Evolutionary conservation across 2,329 filamentous ascomycete species (phyloP), one percentile per base, ranked within the genome.

Genomic region (Aspergillus carbonarius): DNA sequence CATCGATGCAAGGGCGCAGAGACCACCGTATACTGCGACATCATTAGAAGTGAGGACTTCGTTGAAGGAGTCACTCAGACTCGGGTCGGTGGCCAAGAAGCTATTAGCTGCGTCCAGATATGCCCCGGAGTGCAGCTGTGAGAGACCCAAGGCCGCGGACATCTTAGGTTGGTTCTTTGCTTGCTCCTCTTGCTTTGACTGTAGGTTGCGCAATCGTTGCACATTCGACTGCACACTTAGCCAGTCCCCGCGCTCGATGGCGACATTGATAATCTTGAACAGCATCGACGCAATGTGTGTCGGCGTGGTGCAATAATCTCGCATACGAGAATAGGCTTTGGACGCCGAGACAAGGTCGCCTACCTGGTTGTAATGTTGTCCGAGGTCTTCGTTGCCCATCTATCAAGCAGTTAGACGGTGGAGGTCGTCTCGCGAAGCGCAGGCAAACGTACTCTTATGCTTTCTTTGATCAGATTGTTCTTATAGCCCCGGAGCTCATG

Each of bases 391-490:
- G 68, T 97, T 90, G 46, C 92, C 93, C 87, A 98, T 97, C 91
- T 96, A 66, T 17, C 46, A 17, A 40, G 51, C 27, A 67, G 59
- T 51, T 58, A 51, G 37, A 12, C 12, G 8, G 13, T 39, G 6
- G 6, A 13, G 7, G n/a, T n/a, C 12, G 7, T 9, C 25, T 44
- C 9, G 15, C 27, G 2, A 3, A 44, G 32, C 25, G 23, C 18
- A 40, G 4, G 32, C 32, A 55, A 40, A 70, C 83, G 57, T 81
- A 96, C 92, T 66, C 93, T 80, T 69, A 98, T 96, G 78, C 92
- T 97, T 78, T 99, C 95, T 73, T 97, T 96, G 68, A 99, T 92
- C 44, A 98, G 79, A 69, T 98, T 99, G 72, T 97, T 96, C 77
- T 95, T 96, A 76, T 98, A 98, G 1, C 88, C 89, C 74, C 92